phyloP scores from a whole-genome alignment of 1,284 basidiomycete species.

The Cryptococcus sp. region DNA sequence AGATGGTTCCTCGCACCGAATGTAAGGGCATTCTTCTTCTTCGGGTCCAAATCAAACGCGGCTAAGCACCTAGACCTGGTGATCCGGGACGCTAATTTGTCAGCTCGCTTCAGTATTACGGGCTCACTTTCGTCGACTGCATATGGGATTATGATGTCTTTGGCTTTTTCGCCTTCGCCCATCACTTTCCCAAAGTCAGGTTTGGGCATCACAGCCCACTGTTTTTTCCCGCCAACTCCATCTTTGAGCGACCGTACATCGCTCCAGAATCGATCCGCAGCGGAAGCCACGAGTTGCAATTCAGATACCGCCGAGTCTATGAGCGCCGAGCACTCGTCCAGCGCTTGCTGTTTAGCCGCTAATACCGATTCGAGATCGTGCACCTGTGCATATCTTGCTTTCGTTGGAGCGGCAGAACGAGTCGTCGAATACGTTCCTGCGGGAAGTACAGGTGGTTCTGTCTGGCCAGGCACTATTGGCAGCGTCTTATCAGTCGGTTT shows the following conservation, averaged over 20 bases:
- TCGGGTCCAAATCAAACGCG: slow-evolving; percentile 48
- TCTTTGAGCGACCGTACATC: slow-evolving; percentile 33
- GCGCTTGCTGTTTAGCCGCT: slow-evolving; percentile 37
- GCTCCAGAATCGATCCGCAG: slow-evolving; percentile 38
- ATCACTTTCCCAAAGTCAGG: slow-evolving; percentile 42
- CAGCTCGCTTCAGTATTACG: slow-evolving; percentile 2
- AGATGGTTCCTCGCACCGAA: slow-evolving; percentile 39
- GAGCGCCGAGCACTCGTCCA: slow-evolving; percentile 42
- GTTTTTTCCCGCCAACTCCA: slow-evolving; percentile 26
- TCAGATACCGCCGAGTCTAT: slow-evolving; percentile 49
- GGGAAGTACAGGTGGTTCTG: slow-evolving; percentile 42
- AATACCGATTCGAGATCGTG: slow-evolving; percentile 40
- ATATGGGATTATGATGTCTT: slow-evolving; percentile 52
- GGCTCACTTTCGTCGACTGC: slow-evolving; percentile 50
- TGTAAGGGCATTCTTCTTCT: slow-evolving; percentile 33
- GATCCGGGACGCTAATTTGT: slow-evolving; percentile 22
- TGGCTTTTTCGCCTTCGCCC: slow-evolving; percentile 34
- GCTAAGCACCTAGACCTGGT: slow-evolving; percentile 41
- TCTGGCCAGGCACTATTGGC: neutral
- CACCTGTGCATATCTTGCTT: slow-evolving; percentile 19
- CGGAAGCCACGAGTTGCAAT: slow-evolving; percentile 37
- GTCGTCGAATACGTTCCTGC: slow-evolving; percentile 28
- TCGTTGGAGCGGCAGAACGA: slow-evolving; percentile 16
- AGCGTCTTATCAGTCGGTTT: slow-evolving; percentile 5
- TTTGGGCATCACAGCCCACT: slow-evolving; percentile 48